These are phyloP conservation scores for Phytophthora meadii DNA, from an alignment of 352 stramenopile genomes.

Conservation along the genomic window DNA sequence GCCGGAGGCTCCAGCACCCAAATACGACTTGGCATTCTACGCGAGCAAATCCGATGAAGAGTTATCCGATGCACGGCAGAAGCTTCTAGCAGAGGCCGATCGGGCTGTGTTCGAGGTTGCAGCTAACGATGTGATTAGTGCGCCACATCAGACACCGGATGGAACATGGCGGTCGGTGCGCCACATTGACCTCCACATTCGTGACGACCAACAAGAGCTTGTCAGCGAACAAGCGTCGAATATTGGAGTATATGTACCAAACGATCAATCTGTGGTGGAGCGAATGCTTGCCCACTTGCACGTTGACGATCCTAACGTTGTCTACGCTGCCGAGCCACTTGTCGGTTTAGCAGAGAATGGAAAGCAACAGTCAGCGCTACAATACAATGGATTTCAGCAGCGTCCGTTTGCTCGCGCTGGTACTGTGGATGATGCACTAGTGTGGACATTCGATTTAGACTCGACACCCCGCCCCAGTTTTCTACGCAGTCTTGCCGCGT, in stretches of 20 bases:
- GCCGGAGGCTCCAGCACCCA: constrained; percentile 37
- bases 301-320: constrained; percentile 52
- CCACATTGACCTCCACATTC: constrained; percentile 70
- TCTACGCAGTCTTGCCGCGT: constrained; percentile 65
- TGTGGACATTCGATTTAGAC: constrained; percentile 79
- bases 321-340: constrained; percentile 50
- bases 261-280: constrained; percentile 54
- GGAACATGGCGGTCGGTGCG: constrained; percentile 67
- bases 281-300: constrained; percentile 59
- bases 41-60: constrained; percentile 36
- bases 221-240: constrained; percentile 75
- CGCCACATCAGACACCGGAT: constrained; percentile 60
- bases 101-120: constrained; percentile 55
- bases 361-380: constrained; percentile 19
- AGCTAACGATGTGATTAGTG: constrained; percentile 68
- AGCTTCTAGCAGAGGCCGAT: constrained; percentile 48
- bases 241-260: constrained; percentile 82
- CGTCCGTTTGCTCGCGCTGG: constrained; percentile 66
- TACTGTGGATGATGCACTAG: constrained; percentile 71
- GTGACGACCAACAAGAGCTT: constrained; percentile 49
- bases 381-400: constrained; percentile 22
- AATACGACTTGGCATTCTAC: constrained; percentile 66
- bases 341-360: neutral
- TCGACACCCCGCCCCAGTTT: constrained; percentile 69
- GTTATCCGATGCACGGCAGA: constrained; percentile 32